phyloP scores from a whole-genome alignment of 257 asterid species.

The Solanum infundibuliforme region DNA sequence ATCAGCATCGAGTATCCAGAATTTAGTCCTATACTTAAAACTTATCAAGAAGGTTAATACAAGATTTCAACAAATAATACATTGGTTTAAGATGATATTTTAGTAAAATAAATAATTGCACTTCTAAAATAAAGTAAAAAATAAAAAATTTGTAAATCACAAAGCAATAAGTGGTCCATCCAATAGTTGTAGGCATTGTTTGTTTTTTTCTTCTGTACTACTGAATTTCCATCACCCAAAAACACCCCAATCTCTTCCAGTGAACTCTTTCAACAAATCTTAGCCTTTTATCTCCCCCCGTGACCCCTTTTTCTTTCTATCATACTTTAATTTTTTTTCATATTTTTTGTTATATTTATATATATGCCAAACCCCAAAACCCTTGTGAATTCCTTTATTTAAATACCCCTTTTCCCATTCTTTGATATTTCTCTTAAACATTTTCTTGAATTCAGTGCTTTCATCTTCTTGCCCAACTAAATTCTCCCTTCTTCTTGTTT shows the following conservation, averaged over 20 bases:
- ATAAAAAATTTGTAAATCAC: neutral
- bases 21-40: neutral
- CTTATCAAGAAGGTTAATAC: neutral
- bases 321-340: neutral
- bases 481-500: neutral
- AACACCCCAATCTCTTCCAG: slow-evolving; percentile 3
- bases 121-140: neutral
- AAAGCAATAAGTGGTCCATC: slow-evolving; percentile 22
- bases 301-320: slow-evolving; percentile 24
- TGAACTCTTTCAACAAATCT: slow-evolving; percentile 14
- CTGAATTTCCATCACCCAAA: slow-evolving; percentile 13
- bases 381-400: slow-evolving; percentile 4
- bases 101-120: neutral
- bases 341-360: neutral
- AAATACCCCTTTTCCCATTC: slow-evolving; percentile 7
- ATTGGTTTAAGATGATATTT: neutral
- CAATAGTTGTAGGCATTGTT: slow-evolving; percentile 15
- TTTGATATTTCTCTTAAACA: slow-evolving; percentile 19
- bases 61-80: neutral
- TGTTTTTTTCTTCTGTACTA: slow-evolving; percentile 27
- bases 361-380: neutral
- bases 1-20: neutral
- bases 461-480: neutral
- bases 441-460: slow-evolving; percentile 6
- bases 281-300: slow-evolving; percentile 43